These are phyloP conservation scores for Sanguinoderma infundibulare DNA, from an alignment of 1,284 basidiomycete genomes.

Conservation along the genomic window DNA sequence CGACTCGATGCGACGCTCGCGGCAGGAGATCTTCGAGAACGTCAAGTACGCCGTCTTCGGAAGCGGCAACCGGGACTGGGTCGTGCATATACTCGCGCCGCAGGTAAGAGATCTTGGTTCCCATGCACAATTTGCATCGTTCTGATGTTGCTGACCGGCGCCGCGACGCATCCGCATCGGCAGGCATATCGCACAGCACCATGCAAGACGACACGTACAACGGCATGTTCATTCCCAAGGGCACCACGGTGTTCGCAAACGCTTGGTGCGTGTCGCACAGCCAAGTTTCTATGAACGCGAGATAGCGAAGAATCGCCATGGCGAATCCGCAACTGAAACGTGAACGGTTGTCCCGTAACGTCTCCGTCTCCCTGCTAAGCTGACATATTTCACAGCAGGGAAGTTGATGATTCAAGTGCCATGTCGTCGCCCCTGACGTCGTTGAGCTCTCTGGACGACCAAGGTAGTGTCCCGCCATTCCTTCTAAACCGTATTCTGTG, in stretches of 20 bases:
- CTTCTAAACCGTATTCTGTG: too few relatives aligned
- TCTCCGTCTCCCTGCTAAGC: background rate
- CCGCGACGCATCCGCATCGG: too few relatives aligned
- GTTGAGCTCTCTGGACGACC: conserved; percentile 72
- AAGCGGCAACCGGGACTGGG: too few relatives aligned
- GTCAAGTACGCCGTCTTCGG: too few relatives aligned
- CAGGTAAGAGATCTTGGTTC: too few relatives aligned
- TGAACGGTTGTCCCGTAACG: conserved; percentile 36
- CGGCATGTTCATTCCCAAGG: conserved; percentile 30
- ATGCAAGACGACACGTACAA: conserved; percentile 29
- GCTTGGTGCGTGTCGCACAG: conserved; percentile 23
- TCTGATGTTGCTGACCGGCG: too few relatives aligned
- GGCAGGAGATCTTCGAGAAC: too few relatives aligned
- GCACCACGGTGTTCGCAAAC: conserved; percentile 27
- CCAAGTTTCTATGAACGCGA: too few relatives aligned
- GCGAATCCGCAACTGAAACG: conserved; percentile 43
- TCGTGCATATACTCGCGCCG: too few relatives aligned
- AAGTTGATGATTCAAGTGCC: conserved; percentile 44
- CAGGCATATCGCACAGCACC: conserved; percentile 29
- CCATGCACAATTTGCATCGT: too few relatives aligned
- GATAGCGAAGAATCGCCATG: conserved; percentile 52
- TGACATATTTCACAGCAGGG: conserved; percentile 3
- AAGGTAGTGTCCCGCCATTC: conserved; percentile 40
- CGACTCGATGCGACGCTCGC: too few relatives aligned
- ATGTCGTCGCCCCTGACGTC: conserved; percentile 79